Evolutionary conservation across 78 protist genomes (phyloP).

Genomic region (slime mould (Dictyostelium discoideum)): DNA sequence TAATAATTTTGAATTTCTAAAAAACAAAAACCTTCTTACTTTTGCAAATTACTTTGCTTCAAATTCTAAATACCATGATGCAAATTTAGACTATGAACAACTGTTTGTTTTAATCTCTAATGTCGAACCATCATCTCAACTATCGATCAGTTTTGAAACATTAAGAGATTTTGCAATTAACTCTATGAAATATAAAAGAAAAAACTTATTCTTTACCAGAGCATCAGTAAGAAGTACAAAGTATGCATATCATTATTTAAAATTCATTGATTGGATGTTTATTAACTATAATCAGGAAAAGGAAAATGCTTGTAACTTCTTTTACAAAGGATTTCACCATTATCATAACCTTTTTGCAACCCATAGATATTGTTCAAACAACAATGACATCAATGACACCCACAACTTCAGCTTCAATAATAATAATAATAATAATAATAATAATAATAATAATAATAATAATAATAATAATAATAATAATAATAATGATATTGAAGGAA

Average conservation of each 20-base stretch:
- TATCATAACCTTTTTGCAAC: background rate
- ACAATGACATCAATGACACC: too few species aligned
- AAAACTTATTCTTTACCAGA: too few species aligned
- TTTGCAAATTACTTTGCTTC: background rate
- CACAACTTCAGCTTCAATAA: too few species aligned
- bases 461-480: too few species aligned
- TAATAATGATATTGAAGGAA: background rate
- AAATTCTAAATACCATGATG: too few species aligned
- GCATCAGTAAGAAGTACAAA: too few species aligned
- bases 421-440: too few species aligned
- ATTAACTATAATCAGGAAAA: background rate
- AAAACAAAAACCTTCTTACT: background rate
- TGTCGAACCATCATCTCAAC: background rate
- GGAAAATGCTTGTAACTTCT: background rate
- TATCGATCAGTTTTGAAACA: too few species aligned
- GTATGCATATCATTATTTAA: background rate
- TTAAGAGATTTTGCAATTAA: background rate
- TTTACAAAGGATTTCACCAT: background rate
- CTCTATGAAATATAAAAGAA: too few species aligned
- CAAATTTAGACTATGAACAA: too few species aligned
- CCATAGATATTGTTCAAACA: background rate
- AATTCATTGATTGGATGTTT: background rate
- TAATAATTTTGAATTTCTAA: too few species aligned
- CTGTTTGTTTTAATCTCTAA: background rate
- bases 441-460: too few species aligned